phyloP scores from a whole-genome alignment of 345 rosid species.

The Populus simonii region DNA sequence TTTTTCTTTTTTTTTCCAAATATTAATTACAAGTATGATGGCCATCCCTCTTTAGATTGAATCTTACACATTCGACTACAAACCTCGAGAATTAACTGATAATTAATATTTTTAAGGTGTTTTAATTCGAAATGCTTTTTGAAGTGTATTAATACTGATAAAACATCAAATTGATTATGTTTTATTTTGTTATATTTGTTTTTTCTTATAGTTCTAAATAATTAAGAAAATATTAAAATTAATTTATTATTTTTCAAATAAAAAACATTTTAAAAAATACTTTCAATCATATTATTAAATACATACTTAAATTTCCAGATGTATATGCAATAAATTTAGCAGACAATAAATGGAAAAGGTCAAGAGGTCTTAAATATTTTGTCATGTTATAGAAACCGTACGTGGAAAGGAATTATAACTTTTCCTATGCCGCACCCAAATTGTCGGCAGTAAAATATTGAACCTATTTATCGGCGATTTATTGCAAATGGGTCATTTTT shows the following conservation, averaged over 20 bases:
- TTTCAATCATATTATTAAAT: not conserved
- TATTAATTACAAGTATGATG: too few relatives aligned
- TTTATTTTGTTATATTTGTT: too few relatives aligned
- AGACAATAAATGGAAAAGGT: not conserved
- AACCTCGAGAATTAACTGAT: too few relatives aligned
- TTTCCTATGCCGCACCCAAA: not conserved
- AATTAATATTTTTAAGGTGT: not conserved
- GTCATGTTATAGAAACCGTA: not conserved
- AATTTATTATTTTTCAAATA: too few relatives aligned
- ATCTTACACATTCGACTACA: too few relatives aligned
- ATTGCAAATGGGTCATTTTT: not conserved
- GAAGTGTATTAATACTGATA: too few relatives aligned
- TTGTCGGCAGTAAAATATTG: not conserved
- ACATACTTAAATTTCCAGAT: not conserved
- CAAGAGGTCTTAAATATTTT: too few relatives aligned
- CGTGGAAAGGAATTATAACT: not conserved
- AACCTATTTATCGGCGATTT: not conserved
- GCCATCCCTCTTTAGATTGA: too few relatives aligned
- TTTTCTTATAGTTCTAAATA: too few relatives aligned
- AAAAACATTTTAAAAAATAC: not conserved
- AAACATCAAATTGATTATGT: too few relatives aligned
- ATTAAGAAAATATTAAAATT: too few relatives aligned
- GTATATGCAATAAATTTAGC: not conserved
- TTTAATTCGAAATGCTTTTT: not conserved
- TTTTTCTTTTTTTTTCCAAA: not conserved